phyloP scores from a whole-genome alignment of 1,139 yeast species.

The Komagataea norvegica region DNA sequence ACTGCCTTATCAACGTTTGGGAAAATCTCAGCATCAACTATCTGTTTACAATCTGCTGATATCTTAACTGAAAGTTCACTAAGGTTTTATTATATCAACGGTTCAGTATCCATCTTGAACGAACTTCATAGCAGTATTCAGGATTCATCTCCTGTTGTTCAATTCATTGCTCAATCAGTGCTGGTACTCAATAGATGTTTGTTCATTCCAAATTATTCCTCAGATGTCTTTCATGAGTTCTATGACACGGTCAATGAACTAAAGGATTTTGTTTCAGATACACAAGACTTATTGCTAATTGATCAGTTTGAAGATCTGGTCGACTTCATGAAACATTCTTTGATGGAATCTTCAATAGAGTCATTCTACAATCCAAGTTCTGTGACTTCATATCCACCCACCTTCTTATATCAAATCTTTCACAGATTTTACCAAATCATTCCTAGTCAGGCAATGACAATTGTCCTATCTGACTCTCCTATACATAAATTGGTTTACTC shows the following conservation, averaged over 20 bases:
- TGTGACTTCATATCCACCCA: conserved; percentile 18
- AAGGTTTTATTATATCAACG: conserved; percentile 15
- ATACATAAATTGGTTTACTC: conserved; percentile 19
- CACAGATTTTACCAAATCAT: conserved; percentile 14
- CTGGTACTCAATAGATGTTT: conserved; percentile 10
- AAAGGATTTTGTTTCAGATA: conserved; percentile 3
- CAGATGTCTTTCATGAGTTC: conserved; percentile 18
- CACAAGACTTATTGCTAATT: conserved; percentile 13
- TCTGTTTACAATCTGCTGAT: conserved; percentile 18
- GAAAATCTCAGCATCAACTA: conserved; percentile 12
- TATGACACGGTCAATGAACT: conserved; percentile 12
- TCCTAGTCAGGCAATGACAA: conserved; percentile 20
- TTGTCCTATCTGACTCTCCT: conserved; percentile 8
- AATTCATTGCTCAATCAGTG: conserved; percentile 11
- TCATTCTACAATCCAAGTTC: conserved; percentile 5
- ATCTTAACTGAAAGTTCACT: conserved; percentile 10
- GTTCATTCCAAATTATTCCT: conserved; percentile 19
- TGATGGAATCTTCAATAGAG: conserved; percentile 4
- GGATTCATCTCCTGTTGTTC: conserved; percentile 17
- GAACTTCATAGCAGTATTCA: conserved; percentile 14
- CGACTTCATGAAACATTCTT: conserved; percentile 9
- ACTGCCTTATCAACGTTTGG: conserved; percentile 9
- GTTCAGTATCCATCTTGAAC: conserved; percentile 16
- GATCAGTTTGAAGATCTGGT: conserved; percentile 11
- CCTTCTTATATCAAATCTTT: conserved; percentile 13